phyloP scores from a whole-genome alignment of 306 rosid species.

The Castanea mollissima region DNA sequence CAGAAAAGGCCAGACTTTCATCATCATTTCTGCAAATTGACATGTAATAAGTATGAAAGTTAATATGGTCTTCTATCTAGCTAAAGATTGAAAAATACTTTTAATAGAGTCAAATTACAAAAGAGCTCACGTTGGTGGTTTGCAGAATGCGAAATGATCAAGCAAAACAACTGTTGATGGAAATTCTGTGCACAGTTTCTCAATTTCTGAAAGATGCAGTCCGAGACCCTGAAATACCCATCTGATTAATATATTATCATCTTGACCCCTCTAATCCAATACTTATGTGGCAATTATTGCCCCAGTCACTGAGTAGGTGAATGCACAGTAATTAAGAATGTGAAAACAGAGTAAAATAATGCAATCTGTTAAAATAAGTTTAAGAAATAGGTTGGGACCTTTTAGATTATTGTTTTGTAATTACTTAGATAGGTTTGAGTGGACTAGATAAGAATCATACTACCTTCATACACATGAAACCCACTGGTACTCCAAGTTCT shows the following conservation, averaged over 20 bases:
- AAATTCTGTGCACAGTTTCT: conserved; percentile 73
- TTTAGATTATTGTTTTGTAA: background rate
- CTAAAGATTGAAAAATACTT: background rate
- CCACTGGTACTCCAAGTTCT: conserved; percentile 78
- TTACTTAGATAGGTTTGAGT: background rate
- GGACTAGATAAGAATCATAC: background rate
- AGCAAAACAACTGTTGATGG: conserved; percentile 77
- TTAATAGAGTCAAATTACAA: background rate
- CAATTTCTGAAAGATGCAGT: conserved; percentile 78
- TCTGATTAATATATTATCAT: conserved; percentile 6
- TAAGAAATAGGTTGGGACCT: background rate
- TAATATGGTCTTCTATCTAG: background rate
- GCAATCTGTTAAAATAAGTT: background rate
- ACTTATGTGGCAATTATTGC: background rate
- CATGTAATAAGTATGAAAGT: conserved; percentile 6
- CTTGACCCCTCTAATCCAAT: background rate
- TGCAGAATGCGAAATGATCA: conserved; percentile 87
- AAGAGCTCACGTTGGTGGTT: conserved; percentile 71
- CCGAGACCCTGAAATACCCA: conserved; percentile 60
- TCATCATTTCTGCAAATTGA: conserved; percentile 64
- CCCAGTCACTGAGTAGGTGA: background rate
- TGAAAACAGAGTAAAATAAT: background rate
- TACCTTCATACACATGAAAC: conserved; percentile 94
- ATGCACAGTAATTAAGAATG: background rate
- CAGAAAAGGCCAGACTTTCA: conserved; percentile 57